Conservation (phyloP, 1,284 basidiomycete genomes). For the Fomes fomentarius region DNA sequence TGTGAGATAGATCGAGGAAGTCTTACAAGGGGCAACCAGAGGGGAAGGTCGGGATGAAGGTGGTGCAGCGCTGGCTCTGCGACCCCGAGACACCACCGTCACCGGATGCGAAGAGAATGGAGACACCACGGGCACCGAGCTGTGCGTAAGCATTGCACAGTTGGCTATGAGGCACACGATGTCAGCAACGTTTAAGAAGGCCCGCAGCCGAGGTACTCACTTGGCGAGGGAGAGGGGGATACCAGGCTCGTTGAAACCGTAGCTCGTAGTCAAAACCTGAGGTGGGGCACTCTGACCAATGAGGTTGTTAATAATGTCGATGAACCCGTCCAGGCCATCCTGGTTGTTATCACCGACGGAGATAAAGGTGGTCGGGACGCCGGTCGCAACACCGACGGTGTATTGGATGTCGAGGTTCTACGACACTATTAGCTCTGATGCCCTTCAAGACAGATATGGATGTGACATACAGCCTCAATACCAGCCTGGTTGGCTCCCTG, state of each 20-base stretch:
- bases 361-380: constrained; percentile 29
- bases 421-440: neutral
- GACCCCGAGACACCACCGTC: constrained; percentile 71
- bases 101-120: constrained; percentile 68
- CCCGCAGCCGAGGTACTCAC: constrained; percentile 37
- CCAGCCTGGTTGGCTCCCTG: constrained; percentile 36
- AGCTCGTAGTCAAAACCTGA: constrained; percentile 60
- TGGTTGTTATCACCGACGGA: constrained; percentile 22
- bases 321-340: constrained; percentile 18
- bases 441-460: neutral
- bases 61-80: constrained; percentile 46
- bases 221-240: constrained; percentile 46
- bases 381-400: constrained; percentile 60
- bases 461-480: constrained; percentile 49
- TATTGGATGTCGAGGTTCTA: constrained; percentile 65
- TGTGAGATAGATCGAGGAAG: neutral
- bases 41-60: constrained; percentile 75
- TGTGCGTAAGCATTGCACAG: constrained; percentile 65
- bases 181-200: constrained; percentile 35
- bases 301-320: constrained; percentile 20
- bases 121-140: constrained; percentile 63
- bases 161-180: constrained; percentile 12
- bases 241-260: constrained; percentile 34
- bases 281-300: constrained; percentile 55
- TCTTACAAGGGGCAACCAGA: constrained; percentile 58